Base-by-base conservation (phyloP, 129 eudicot genomes). In the Oenanthe sinensis region DNA sequence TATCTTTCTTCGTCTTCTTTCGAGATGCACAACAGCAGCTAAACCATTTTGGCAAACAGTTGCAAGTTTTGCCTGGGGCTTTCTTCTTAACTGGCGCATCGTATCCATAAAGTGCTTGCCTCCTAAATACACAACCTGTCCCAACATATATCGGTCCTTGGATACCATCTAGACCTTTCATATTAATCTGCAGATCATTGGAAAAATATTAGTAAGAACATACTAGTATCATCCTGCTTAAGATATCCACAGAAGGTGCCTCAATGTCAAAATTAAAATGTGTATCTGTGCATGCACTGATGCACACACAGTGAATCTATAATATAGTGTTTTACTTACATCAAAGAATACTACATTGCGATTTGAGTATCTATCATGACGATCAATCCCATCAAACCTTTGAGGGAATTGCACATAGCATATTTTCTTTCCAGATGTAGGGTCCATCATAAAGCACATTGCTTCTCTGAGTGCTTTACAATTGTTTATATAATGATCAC, bases 391-490 rank as follows among this genome's bases (percentile, higher is more conserved):
- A 26, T 86, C 89, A 46, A 86, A 86, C 65, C 89, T 82, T 52
- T 85, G 88, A 48, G 86, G 88, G 71, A 85, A 85, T 46, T 85
- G 88, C 26, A 85, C 88, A 37, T 83, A 86, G 71, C 89, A 86
- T 72, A 86, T 83, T 72, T 83, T 83, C 86, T 86, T 86, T 62
- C 89, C 89, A 5, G 86, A 71, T 19, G 79, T 79, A 33, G 88
- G 88, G 67, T 85, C 88, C 88, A 85, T 85, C 86, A 85, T 82
- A 84, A 85, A 85, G 77, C 88, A 86, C 89, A 86, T 86, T 11
- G 89, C 78, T 74, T 86, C 89, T 47, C 89, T 45, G 2, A 86
- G 82, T 20, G 89, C 89, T 81, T 86, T 86, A 63, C 89, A 80
- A 79, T 86, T 86, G 54, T 86, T 82, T 62, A 86, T 86, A 49